Conservation (phyloP, 1,139 yeast genomes). For the Pichia terricola region DNA sequence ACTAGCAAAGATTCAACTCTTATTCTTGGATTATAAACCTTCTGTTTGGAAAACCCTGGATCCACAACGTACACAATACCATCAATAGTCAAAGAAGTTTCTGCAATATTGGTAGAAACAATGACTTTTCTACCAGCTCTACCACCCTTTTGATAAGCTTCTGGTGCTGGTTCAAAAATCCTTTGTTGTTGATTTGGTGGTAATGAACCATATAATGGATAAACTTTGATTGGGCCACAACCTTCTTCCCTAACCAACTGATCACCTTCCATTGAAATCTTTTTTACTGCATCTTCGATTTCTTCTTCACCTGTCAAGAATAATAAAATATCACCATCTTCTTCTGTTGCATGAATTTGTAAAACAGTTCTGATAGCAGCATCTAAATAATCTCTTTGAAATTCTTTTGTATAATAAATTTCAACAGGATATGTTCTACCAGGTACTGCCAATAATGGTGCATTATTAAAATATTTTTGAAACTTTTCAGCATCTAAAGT, state of each 20-base stretch:
- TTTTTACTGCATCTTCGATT: slow-evolving; percentile 93
- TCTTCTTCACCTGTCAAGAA: slow-evolving; percentile 97
- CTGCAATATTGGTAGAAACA: slow-evolving; percentile 94
- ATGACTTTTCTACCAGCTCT: slow-evolving; percentile 90
- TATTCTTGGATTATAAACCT: slow-evolving; percentile 92
- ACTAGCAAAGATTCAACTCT: slow-evolving; percentile 91
- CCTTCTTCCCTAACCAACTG: slow-evolving; percentile 80
- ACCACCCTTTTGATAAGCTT: slow-evolving; percentile 50
- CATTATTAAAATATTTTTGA: slow-evolving; percentile 79
- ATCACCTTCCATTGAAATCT: slow-evolving; percentile 79
- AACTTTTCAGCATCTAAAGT: slow-evolving; percentile 96
- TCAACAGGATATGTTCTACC: slow-evolving; percentile 98
- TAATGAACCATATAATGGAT: slow-evolving; percentile 89
- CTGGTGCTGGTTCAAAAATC: slow-evolving; percentile 87
- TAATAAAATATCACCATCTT: slow-evolving; percentile 80
- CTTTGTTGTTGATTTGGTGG: slow-evolving; percentile 94
- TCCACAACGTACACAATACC: slow-evolving; percentile 97
- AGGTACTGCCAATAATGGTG: slow-evolving; percentile 92
- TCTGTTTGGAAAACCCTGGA: slow-evolving; percentile 95
- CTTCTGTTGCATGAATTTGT: slow-evolving; percentile 95
- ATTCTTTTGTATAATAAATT: slow-evolving; percentile 92
- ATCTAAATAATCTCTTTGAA: slow-evolving; percentile 88
- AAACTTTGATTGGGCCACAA: slow-evolving; percentile 81
- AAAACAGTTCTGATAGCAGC: slow-evolving; percentile 91
- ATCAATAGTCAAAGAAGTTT: slow-evolving; percentile 93